Evolutionary conservation across 192 early-diverging fungal species (phyloP).

Genomic region (Mortierella alpina): DNA sequence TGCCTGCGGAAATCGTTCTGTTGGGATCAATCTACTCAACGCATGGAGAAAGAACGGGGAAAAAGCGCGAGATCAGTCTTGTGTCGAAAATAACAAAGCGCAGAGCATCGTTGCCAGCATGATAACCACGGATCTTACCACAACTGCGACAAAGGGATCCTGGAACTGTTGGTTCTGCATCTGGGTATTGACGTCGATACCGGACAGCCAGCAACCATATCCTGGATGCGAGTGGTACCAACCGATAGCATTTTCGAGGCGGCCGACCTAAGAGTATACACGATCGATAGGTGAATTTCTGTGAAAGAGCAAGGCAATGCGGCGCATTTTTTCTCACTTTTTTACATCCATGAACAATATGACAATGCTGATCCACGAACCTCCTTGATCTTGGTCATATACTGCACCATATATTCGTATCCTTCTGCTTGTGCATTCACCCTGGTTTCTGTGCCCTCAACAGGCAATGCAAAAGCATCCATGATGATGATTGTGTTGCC

Average conservation of each 20-base stretch:
- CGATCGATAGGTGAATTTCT: background rate
- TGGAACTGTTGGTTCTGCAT: slow-evolving; percentile 94
- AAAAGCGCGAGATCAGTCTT: background rate
- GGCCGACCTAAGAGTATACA: slow-evolving; percentile 70
- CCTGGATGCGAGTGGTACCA: slow-evolving; percentile 99
- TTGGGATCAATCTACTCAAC: slow-evolving; percentile 90
- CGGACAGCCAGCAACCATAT: slow-evolving; percentile 99
- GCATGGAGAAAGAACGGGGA: background rate
- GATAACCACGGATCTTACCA: slow-evolving; percentile 64
- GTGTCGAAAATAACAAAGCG: background rate
- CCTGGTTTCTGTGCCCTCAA: slow-evolving; percentile 98
- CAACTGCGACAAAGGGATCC: slow-evolving; percentile 95
- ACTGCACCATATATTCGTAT: slow-evolving; percentile 98
- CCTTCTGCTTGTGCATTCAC: slow-evolving; percentile 94
- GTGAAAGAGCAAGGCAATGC: background rate
- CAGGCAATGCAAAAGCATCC: slow-evolving; percentile 97
- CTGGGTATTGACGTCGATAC: slow-evolving; percentile 97
- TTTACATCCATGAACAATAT: background rate
- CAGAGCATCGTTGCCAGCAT: background rate
- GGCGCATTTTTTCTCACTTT: background rate
- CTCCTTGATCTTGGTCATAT: slow-evolving; percentile 84
- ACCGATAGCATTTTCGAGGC: slow-evolving; percentile 92
- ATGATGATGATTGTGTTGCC: slow-evolving; percentile 93
- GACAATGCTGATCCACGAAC: slow-evolving; percentile 46
- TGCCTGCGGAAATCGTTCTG: slow-evolving; percentile 95